These are phyloP conservation scores for Quercus cerris DNA, from an alignment of 306 rosid species.

Conservation along the genomic window DNA sequence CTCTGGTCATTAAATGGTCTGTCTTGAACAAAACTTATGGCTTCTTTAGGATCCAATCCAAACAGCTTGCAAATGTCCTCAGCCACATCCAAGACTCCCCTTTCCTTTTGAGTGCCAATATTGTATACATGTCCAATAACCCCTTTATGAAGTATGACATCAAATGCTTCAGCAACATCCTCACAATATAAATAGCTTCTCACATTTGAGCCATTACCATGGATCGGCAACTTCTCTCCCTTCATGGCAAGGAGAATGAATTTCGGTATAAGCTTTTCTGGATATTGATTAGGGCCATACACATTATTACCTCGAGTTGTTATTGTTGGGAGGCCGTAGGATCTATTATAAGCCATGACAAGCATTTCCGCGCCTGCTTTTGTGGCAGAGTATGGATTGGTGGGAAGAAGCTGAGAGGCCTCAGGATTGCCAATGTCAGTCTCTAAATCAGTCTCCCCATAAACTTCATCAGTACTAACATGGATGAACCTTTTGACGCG, in stretches of 20 bases:
- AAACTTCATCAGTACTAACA: conserved; percentile 94
- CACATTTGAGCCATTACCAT: conserved; percentile 90
- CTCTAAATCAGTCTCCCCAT: conserved; percentile 92
- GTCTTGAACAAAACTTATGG: conserved; percentile 80
- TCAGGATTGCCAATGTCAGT: conserved; percentile 88
- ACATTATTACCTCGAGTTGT: conserved; percentile 93
- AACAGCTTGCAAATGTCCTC: conserved; percentile 73
- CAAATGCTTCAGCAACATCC: conserved; percentile 96
- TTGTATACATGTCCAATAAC: conserved; percentile 95
- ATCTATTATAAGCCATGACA: conserved; percentile 91
- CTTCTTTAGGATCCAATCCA: conserved; percentile 44
- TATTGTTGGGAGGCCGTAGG: conserved; percentile 82
- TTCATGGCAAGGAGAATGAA: conserved; percentile 85
- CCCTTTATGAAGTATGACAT: conserved; percentile 85
- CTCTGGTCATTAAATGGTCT: conserved; percentile 92
- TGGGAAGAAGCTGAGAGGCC: conserved; percentile 91
- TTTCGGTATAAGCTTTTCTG: conserved; percentile 86
- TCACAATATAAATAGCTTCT: conserved; percentile 87
- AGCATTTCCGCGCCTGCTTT: conserved; percentile 98
- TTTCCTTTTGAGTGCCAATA: conserved; percentile 78
- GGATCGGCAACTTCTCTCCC: conserved; percentile 87
- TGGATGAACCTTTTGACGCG: conserved; percentile 88
- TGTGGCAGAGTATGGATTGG: conserved; percentile 91
- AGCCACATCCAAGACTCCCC: conserved; percentile 91
- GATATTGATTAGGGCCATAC: conserved; percentile 89